Conservation (phyloP, 2,329 filamentous ascomycete species). For the Pseudogymnoascus sp. region DNA sequence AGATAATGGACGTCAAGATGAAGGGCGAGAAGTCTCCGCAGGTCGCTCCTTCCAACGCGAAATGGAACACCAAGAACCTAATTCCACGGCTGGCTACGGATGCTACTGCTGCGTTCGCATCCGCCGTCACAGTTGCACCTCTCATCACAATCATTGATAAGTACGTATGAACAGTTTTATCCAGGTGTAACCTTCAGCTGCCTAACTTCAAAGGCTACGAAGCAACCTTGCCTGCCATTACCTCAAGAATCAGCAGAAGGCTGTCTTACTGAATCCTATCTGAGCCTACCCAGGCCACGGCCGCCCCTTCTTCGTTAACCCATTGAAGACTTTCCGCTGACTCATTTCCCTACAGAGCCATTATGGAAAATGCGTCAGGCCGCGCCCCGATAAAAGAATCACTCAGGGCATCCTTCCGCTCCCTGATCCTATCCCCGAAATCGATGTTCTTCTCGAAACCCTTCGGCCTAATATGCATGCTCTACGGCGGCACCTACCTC, state of each 20-base stretch:
- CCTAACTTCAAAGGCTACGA: neutral
- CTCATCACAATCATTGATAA: slow-evolving; percentile 82
- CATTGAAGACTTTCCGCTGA: neutral
- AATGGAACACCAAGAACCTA: slow-evolving; percentile 72
- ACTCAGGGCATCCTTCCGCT: slow-evolving; percentile 47
- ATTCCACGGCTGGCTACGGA: slow-evolving; percentile 59
- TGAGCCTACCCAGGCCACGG: neutral
- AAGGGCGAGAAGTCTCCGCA: neutral
- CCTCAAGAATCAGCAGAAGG: neutral
- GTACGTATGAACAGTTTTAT: slow-evolving; percentile 36
- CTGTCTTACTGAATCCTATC: neutral
- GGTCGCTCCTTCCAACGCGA: neutral
- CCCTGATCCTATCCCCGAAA: slow-evolving; percentile 52
- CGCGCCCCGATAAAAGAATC: slow-evolving; percentile 50
- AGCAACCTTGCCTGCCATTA: slow-evolving; percentile 5
- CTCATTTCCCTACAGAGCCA: slow-evolving; percentile 41
- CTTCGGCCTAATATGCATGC: slow-evolving; percentile 58
- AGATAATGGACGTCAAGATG: neutral
- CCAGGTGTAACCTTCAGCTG: neutral
- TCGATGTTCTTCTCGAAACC: slow-evolving; percentile 54
- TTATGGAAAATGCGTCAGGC: slow-evolving; percentile 76
- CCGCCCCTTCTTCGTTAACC: neutral
- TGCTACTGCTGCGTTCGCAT: slow-evolving; percentile 56
- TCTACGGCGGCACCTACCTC: slow-evolving; percentile 85
- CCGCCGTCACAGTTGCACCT: slow-evolving; percentile 70